These are phyloP conservation scores for Cucurbita maxima DNA, from an alignment of 306 rosid genomes.

Conservation along the genomic window DNA sequence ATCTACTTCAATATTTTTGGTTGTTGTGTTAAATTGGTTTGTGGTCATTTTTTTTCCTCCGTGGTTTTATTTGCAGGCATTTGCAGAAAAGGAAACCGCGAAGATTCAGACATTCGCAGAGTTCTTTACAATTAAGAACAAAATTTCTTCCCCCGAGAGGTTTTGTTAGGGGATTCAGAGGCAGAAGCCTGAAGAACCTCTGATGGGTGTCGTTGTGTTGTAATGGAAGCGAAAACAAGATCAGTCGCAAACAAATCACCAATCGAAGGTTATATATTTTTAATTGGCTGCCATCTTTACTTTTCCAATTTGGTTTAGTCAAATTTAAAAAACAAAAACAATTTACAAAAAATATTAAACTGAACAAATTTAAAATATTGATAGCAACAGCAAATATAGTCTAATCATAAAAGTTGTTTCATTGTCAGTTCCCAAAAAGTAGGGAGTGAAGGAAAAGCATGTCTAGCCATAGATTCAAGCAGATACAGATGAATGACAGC, in stretches of 20 bases:
- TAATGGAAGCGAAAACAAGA: too few relatives aligned
- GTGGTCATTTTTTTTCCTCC: background rate
- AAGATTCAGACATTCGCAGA: background rate
- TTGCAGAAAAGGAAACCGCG: background rate
- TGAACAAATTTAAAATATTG: too few relatives aligned
- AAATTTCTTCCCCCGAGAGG: background rate
- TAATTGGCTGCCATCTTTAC: too few relatives aligned
- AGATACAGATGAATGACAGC: background rate
- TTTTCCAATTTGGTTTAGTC: too few relatives aligned
- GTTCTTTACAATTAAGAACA: background rate
- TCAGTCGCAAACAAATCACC: too few relatives aligned
- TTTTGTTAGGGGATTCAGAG: background rate
- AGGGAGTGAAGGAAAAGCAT: background rate
- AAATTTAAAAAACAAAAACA: too few relatives aligned
- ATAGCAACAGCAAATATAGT: too few relatives aligned
- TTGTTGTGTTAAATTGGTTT: background rate
- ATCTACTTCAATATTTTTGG: background rate
- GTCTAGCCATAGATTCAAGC: background rate
- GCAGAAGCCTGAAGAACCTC: background rate
- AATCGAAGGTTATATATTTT: too few relatives aligned
- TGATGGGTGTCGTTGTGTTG: background rate
- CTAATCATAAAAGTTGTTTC: background rate
- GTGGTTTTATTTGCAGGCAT: slow-evolving; percentile 6
- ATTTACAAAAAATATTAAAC: too few relatives aligned
- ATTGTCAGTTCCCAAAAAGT: too few relatives aligned